phyloP scores from a whole-genome alignment of 83 land plant species.

The Larix sibirica region DNA sequence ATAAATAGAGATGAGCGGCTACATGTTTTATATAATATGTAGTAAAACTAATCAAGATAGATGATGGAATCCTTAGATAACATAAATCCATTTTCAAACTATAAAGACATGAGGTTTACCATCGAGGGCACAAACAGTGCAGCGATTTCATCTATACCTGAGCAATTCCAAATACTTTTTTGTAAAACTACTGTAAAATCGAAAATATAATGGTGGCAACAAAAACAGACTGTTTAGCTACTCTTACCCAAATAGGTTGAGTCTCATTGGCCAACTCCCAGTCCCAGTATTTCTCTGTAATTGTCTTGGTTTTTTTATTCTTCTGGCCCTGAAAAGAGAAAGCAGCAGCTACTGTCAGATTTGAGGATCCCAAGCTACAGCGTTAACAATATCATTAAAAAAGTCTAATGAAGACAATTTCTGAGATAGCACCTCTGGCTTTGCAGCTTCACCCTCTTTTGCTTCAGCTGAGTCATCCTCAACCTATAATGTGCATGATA shows the following conservation, averaged over 20 bases:
- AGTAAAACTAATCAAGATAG: no score
- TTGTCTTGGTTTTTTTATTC: slow-evolving; percentile 70
- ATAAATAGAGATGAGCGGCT: no score
- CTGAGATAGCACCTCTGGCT: slow-evolving; percentile 42
- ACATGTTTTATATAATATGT: no score
- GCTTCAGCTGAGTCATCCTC: slow-evolving; percentile 65
- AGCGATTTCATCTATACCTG: no score
- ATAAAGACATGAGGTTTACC: no score
- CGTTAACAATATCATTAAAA: background rate
- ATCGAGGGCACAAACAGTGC: no score
- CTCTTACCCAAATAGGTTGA: slow-evolving; percentile 95
- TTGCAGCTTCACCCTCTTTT: slow-evolving; percentile 66
- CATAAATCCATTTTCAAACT: no score
- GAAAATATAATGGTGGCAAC: background rate
- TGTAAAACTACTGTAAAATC: background rate
- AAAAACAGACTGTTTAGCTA: background rate
- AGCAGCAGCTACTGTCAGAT: background rate
- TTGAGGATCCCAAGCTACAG: no score
- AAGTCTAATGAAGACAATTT: no score
- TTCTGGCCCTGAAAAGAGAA: slow-evolving; percentile 37
- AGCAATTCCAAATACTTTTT: no score
- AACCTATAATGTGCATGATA: slow-evolving; percentile 29
- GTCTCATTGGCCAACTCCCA: slow-evolving; percentile 97
- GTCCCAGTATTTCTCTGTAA: slow-evolving; percentile 91
- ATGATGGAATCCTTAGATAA: no score